These are phyloP conservation scores for Leccinum boreale DNA, from an alignment of 768 basidiomycete genomes.

Conservation along the genomic window DNA sequence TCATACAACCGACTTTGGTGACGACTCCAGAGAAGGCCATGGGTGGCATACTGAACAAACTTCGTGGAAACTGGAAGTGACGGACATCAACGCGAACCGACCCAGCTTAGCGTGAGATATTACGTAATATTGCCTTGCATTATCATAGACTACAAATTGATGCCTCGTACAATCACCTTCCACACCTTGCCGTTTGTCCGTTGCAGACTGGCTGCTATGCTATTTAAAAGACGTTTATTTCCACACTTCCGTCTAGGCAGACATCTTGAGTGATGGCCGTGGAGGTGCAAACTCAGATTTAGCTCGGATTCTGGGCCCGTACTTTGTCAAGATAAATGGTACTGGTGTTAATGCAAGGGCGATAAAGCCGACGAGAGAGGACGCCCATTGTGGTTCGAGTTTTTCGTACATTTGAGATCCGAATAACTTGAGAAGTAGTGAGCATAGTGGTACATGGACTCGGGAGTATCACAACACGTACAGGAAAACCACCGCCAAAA, in stretches of 20 bases:
- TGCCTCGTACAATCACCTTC: no score
- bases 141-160: no score
- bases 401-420: conserved; percentile 51
- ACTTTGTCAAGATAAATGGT: conserved; percentile 45
- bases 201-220: neutral
- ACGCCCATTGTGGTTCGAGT: conserved; percentile 56
- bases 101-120: neutral
- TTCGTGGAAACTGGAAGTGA: neutral
- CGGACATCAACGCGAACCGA: no score
- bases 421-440: conserved; percentile 37
- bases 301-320: conserved; percentile 40
- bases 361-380: conserved; percentile 51
- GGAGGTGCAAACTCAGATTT: conserved; percentile 43
- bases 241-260: conserved; percentile 3
- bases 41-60: conserved; percentile 57
- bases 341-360: conserved; percentile 52
- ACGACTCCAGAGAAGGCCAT: conserved; percentile 74
- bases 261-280: conserved; percentile 9
- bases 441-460: neutral
- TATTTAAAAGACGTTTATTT: neutral
- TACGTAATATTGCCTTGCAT: neutral
- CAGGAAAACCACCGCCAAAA: conserved; percentile 51
- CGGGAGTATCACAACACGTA: neutral
- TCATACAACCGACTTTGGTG: conserved; percentile 79
- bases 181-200: neutral